A percentile compares a stretch with the other conserved stretches of the same genome.
Conservation (phyloP, 2,329 filamentous ascomycete genomes). For the Leptodontidium sp. region DNA sequence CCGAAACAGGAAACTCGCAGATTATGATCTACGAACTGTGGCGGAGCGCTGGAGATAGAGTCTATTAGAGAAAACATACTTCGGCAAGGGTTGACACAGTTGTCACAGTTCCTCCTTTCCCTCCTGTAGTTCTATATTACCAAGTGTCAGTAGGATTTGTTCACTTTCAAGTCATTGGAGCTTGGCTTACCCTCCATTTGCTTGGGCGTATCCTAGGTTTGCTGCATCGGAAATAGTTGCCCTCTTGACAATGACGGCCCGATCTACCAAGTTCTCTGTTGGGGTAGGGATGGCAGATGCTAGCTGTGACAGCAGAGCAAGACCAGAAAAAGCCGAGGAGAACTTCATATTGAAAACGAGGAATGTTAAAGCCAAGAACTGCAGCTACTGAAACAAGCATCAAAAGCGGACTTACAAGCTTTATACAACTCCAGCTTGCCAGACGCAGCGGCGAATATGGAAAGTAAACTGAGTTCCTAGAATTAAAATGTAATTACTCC, state of each 20-base stretch:
- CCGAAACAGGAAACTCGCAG: not conserved
- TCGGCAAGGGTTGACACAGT: conserved; percentile 56
- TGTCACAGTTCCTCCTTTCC: conserved; percentile 53
- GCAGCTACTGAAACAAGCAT: conserved; percentile 1
- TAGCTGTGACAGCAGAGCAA: conserved; percentile 52
- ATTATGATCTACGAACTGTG: not conserved
- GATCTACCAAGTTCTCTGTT: conserved; percentile 49
- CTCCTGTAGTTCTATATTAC: conserved; percentile 51
- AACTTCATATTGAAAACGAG: conserved; percentile 57
- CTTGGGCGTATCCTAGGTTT: conserved; percentile 54
- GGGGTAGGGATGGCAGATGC: conserved; percentile 59
- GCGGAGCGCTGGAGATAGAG: not conserved
- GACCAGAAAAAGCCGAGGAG: conserved; percentile 54
- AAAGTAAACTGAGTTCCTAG: not conserved
- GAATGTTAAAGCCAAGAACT: conserved; percentile 5
- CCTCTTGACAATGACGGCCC: conserved; percentile 51
- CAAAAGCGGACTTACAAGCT: not conserved
- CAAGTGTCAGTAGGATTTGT: not conserved
- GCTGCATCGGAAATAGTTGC: conserved; percentile 47
- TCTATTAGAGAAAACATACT: not conserved
- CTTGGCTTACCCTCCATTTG: conserved; percentile 52
- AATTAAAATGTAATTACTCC: not conserved
- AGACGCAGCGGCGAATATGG: too few relatives aligned
- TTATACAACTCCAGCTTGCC: not conserved
- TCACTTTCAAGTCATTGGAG: not conserved